Percentiles rank a stretch among this genome's conserved stretches.
Evolutionary conservation across 129 eudicot genomes (phyloP).

Genomic region (Silybum marianum): DNA sequence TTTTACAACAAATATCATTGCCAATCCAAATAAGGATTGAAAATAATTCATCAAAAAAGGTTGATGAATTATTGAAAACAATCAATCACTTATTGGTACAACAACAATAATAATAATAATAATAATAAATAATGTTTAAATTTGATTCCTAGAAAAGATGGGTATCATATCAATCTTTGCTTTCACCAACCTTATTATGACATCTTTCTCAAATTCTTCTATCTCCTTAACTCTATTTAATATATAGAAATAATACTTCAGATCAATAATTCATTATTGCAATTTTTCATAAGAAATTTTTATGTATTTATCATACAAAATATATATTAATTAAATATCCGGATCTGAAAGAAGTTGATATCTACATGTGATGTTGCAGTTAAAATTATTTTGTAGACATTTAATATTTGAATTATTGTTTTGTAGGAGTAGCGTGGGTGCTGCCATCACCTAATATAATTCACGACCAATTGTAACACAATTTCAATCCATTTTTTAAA

Average conservation of each 20-base stretch:
- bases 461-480: background rate
- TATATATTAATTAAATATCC: background rate
- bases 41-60: background rate
- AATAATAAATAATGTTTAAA: background rate
- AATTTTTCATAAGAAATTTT: background rate
- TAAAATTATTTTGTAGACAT: background rate
- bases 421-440: background rate
- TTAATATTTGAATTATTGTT: conserved; percentile 4
- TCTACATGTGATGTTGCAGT: conserved; percentile 16
- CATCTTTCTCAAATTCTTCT: background rate
- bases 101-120: background rate
- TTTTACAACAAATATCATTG: too few relatives aligned
- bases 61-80: background rate
- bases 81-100: background rate
- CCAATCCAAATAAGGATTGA: too few relatives aligned
- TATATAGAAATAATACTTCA: background rate
- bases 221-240: background rate
- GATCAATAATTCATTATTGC: background rate
- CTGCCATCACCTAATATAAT: background rate
- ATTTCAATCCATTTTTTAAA: background rate
- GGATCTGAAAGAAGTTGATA: conserved; percentile 2
- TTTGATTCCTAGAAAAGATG: background rate
- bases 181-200: background rate
- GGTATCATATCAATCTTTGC: conserved; percentile 18
- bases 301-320: background rate